Percentiles rank a stretch among this genome's conserved stretches.
Conservation (phyloP, 257 asterid species). For the Solanum medicagineum region DNA sequence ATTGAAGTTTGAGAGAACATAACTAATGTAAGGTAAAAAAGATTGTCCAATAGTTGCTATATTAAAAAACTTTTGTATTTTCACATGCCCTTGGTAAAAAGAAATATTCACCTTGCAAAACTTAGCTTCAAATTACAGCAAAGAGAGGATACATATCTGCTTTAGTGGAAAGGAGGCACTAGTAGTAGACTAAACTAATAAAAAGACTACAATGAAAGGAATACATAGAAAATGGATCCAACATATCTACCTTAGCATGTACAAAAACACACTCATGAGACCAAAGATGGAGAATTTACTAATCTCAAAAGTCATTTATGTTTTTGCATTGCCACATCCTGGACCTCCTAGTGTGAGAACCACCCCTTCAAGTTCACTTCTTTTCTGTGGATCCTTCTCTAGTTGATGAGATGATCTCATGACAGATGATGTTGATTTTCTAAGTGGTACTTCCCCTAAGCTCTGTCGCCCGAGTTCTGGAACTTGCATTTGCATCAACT, state of each 20-base stretch:
- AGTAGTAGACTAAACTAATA: background rate
- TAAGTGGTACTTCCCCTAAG: conserved; percentile 19
- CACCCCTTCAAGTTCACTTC: conserved; percentile 68
- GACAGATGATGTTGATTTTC: conserved; percentile 17
- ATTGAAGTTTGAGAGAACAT: background rate
- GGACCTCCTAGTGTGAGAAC: conserved; percentile 74
- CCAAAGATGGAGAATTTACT: background rate
- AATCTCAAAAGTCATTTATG: background rate
- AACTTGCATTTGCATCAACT: conserved; percentile 12
- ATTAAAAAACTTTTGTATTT: background rate
- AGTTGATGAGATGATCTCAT: conserved; percentile 8
- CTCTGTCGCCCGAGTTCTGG: conserved; percentile 8
- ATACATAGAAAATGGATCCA: background rate
- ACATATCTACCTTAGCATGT: background rate
- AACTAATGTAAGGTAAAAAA: background rate
- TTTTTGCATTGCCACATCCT: conserved; percentile 30
- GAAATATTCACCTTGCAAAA: background rate
- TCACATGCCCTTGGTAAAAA: background rate
- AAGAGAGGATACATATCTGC: background rate
- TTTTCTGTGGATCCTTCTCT: conserved; percentile 17
- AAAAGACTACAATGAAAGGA: background rate
- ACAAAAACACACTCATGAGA: background rate
- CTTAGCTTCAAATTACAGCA: background rate
- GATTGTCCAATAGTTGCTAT: background rate
- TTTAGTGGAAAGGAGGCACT: background rate